Conservation (phyloP, 2,329 filamentous ascomycete genomes). For the Xylaria sp. region DNA sequence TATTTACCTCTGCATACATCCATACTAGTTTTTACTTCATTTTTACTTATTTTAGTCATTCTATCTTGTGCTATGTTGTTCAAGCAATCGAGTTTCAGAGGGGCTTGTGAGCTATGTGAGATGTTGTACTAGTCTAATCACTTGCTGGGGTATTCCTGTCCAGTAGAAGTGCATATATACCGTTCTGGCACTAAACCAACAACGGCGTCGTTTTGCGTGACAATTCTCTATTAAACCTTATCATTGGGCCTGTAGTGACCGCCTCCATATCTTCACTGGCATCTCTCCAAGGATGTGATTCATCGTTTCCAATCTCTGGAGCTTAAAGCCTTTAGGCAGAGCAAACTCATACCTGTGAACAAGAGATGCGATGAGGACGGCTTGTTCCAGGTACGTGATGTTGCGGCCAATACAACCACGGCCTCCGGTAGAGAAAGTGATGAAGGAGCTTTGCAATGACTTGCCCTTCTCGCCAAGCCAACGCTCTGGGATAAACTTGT, state of each 20-base stretch:
- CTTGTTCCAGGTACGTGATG: slow-evolving; percentile 20
- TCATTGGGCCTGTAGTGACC: neutral
- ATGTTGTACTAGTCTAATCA: no score
- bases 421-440: slow-evolving; percentile 12
- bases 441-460: slow-evolving; percentile 16
- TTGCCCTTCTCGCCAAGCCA: slow-evolving; percentile 22
- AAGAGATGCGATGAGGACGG: slow-evolving; percentile 14
- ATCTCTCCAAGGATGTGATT: slow-evolving; percentile 26
- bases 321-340: slow-evolving; percentile 10
- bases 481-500: slow-evolving; percentile 8
- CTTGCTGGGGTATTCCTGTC: no score
- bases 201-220: no score
- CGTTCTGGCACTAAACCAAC: no score
- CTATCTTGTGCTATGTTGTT: no score
- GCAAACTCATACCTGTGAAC: slow-evolving; percentile 20
- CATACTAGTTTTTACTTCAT: no score
- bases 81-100: no score
- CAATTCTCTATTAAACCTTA: no score
- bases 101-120: no score
- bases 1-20: no score
- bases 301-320: slow-evolving; percentile 15
- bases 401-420: slow-evolving; percentile 22
- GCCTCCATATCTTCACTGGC: slow-evolving; percentile 22
- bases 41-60: no score
- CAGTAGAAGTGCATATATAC: no score